Conservation (phyloP, 2,329 filamentous ascomycete genomes). For the Malbranchea cinnamomea region DNA sequence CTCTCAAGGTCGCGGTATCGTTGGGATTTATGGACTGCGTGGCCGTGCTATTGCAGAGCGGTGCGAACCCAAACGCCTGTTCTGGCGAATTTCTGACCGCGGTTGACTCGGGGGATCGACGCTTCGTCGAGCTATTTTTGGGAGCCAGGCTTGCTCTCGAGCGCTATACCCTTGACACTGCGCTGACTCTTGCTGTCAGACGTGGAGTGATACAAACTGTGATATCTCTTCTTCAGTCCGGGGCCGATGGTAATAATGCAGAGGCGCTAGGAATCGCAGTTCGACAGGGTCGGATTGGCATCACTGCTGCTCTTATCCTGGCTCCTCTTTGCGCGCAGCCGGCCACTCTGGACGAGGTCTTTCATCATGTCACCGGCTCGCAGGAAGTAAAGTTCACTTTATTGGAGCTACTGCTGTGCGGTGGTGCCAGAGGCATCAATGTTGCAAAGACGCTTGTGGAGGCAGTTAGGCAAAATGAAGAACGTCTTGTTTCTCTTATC, state of each 20-base stretch:
- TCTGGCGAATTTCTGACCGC: constrained; percentile 7
- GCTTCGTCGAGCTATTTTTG: constrained; percentile 8
- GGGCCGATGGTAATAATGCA: constrained; percentile 8
- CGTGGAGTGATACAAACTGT: constrained; percentile 7
- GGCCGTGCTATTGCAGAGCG: constrained; percentile 9
- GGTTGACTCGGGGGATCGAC: constrained; percentile 7
- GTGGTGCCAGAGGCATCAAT: constrained; percentile 39
- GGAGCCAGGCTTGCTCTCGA: constrained; percentile 7
- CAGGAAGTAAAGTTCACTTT: too few species aligned
- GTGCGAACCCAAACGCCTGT: constrained; percentile 10
- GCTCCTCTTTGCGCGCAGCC: too few species aligned
- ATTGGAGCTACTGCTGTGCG: constrained; percentile 43
- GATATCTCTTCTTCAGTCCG: constrained; percentile 9
- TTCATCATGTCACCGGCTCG: too few species aligned
- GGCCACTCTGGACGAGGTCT: too few species aligned
- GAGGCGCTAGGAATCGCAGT: constrained; percentile 8
- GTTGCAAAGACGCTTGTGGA: constrained; percentile 35
- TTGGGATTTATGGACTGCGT: constrained; percentile 8
- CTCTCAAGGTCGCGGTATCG: constrained; percentile 5
- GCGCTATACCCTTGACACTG: constrained; percentile 8
- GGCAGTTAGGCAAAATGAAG: constrained; percentile 36
- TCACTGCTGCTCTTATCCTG: constrained; percentile 40
- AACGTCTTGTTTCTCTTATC: constrained; percentile 41
- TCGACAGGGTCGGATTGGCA: constrained; percentile 33
- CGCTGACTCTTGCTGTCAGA: constrained; percentile 7